phyloP scores from a whole-genome alignment of 2,329 filamentous ascomycete genomes.

The Coniella vitis region DNA sequence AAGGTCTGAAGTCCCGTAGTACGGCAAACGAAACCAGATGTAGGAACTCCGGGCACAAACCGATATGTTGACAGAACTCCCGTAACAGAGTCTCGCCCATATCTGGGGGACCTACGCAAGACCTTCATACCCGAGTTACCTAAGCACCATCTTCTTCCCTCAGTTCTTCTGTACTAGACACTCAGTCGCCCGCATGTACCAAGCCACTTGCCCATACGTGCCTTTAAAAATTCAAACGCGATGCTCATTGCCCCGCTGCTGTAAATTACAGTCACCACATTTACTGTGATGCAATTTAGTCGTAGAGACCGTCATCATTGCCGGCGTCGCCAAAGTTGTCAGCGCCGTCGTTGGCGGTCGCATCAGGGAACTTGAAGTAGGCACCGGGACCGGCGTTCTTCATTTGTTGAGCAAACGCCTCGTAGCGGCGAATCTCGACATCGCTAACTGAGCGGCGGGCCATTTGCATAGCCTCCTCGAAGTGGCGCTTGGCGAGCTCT shows the following conservation, averaged over 20 bases:
- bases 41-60: constrained; percentile 1
- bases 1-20: constrained; percentile 15
- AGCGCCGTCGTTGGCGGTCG: constrained; percentile 58
- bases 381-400: constrained; percentile 94
- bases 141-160: background rate
- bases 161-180: background rate
- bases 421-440: constrained; percentile 95
- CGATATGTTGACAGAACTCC: constrained; percentile 2
- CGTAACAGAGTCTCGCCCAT: background rate
- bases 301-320: constrained; percentile 95
- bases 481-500: constrained; percentile 91
- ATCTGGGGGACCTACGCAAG: constrained; percentile 6
- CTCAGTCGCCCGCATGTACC: constrained; percentile 3
- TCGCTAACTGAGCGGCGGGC: constrained; percentile 91
- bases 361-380: constrained; percentile 96
- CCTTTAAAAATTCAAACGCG: background rate
- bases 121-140: constrained; percentile 1
- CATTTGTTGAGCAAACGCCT: constrained; percentile 98
- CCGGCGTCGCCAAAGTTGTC: constrained; percentile 75
- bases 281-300: constrained; percentile 50
- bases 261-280: constrained; percentile 37
- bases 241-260: constrained; percentile 24
- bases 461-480: constrained; percentile 96
- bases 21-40: constrained; percentile 6
- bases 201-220: background rate